phyloP scores from a whole-genome alignment of 495 filamentous ascomycete genomes.

The Pyronema domesticum region DNA sequence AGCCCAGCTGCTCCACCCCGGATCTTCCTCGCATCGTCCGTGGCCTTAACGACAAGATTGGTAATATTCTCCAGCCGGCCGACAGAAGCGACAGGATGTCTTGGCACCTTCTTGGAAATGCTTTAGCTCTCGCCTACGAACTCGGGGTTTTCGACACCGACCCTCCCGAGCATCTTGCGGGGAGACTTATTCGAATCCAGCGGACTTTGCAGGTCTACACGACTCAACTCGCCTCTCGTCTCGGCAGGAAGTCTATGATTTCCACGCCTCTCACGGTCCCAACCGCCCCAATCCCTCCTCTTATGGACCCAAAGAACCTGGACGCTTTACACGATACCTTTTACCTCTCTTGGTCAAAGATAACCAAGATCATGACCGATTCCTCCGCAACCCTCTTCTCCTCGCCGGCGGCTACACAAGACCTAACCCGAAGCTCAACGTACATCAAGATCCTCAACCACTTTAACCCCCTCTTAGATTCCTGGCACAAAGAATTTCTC shows the following conservation, averaged over 20 bases:
- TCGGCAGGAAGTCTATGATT: slow-evolving; percentile 89
- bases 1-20: slow-evolving; percentile 26
- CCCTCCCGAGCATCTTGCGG: slow-evolving; percentile 14
- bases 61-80: slow-evolving; percentile 77
- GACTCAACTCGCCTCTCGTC: slow-evolving; percentile 74
- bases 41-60: slow-evolving; percentile 50
- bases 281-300: slow-evolving; percentile 11
- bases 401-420: slow-evolving; percentile 64
- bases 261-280: slow-evolving; percentile 25
- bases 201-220: slow-evolving; percentile 74
- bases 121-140: slow-evolving; percentile 76
- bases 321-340: slow-evolving; percentile 47
- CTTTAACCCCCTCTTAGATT: slow-evolving; percentile 54
- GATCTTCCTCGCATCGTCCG: slow-evolving; percentile 29
- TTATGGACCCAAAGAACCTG: slow-evolving; percentile 9
- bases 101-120: slow-evolving; percentile 91
- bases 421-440: slow-evolving; percentile 64
- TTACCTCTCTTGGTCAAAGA: slow-evolving; percentile 78
- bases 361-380: slow-evolving; percentile 74
- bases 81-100: slow-evolving; percentile 82
- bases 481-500: slow-evolving; percentile 63
- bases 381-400: slow-evolving; percentile 73
- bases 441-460: slow-evolving; percentile 66
- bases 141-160: slow-evolving; percentile 85
- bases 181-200: slow-evolving; percentile 64